These are phyloP conservation scores for Chlamydomonas reinhardtii DNA, from an alignment of 163 green algal genomes.

Conservation along the genomic window DNA sequence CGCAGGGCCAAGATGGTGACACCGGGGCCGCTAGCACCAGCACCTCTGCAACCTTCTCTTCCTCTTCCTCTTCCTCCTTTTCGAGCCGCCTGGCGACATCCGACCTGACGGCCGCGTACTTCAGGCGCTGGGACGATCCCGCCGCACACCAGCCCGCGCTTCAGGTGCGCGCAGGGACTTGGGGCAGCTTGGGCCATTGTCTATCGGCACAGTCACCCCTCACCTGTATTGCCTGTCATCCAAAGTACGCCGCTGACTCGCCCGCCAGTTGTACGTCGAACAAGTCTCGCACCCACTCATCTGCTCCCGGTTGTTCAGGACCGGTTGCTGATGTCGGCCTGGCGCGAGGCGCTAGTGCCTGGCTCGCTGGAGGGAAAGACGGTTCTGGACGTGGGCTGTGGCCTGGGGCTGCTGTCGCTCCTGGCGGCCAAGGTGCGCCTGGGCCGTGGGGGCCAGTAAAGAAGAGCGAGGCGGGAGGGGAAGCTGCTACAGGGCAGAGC, in stretches of 20 bases:
- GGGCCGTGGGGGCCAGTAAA: background rate
- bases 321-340: conserved; percentile 14
- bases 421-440: conserved; percentile 49
- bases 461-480: no score
- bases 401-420: conserved; percentile 49
- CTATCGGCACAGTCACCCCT: no score
- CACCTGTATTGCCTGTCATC: no score
- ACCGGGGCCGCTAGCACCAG: background rate
- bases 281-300: no score
- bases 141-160: conserved; percentile 17
- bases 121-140: conserved; percentile 30
- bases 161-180: conserved; percentile 1
- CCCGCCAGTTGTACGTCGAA: no score
- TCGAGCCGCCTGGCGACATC: background rate
- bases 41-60: background rate
- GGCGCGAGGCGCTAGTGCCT: conserved; percentile 31
- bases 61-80: background rate
- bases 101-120: conserved; percentile 35
- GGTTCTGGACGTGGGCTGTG: conserved; percentile 57
- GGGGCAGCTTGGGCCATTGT: no score
- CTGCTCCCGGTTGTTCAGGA: background rate
- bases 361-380: conserved; percentile 36
- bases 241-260: no score
- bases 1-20: background rate
- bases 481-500: no score